Evolutionary conservation across 164 flowering plant species (phyloP).

Genomic region (Nymphaea colorata): DNA sequence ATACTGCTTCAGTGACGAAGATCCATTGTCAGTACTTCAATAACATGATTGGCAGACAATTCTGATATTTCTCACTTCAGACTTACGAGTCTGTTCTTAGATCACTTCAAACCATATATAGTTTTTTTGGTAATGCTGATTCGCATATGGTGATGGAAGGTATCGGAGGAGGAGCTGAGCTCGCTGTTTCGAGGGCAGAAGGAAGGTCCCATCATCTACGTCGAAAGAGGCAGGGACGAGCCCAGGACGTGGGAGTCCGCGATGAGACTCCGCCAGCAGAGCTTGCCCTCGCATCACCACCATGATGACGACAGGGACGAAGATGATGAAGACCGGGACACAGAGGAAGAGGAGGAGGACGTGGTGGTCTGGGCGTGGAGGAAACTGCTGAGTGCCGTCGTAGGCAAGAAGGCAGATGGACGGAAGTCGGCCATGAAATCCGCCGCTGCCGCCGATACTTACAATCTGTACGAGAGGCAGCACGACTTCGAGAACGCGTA

Average conservation of each 20-base stretch:
- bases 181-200: conserved; percentile 32
- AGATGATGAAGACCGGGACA: conserved; percentile 5
- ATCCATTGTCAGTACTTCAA: too few relatives aligned
- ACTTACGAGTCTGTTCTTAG: too few relatives aligned
- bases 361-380: conserved; percentile 40
- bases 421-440: not conserved
- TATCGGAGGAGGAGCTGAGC: conserved; percentile 26
- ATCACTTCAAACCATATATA: too few relatives aligned
- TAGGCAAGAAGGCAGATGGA: conserved; percentile 13
- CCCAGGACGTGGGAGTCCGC: conserved; percentile 36
- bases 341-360: conserved; percentile 9
- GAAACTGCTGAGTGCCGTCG: conserved; percentile 35
- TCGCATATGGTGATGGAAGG: conserved; percentile 20
- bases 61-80: too few relatives aligned
- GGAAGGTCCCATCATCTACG: conserved; percentile 46
- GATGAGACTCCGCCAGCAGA: conserved; percentile 12
- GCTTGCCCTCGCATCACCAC: too few relatives aligned
- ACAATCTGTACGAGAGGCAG: conserved; percentile 42
- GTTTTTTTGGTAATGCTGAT: too few relatives aligned
- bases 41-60: too few relatives aligned
- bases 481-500: conserved; percentile 65
- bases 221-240: conserved; percentile 15
- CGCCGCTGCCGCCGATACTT: conserved; percentile 51
- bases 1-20: too few relatives aligned
- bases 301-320: conserved; percentile 6